Base-by-base conservation (phyloP, 2,329 filamentous ascomycete species). In the Diaporthe citrichinensis region DNA sequence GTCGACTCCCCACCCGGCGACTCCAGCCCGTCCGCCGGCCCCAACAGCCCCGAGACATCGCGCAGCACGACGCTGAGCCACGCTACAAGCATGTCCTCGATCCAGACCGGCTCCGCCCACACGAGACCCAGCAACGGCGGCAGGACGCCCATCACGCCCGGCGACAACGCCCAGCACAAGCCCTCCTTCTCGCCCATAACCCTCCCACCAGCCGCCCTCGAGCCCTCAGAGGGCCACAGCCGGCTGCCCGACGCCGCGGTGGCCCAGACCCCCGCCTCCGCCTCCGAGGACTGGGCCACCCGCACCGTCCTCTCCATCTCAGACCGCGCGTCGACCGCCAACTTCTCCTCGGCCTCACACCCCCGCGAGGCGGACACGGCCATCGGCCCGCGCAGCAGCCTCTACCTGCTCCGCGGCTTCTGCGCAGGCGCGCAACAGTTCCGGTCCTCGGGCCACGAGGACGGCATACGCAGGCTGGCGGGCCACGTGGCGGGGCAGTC, bases 381-480 rank as follows among this genome's bases (percentile, higher is more conserved):
- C 53, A 84, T 87, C 36, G 82, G 84, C 0, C 76, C 82, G 0
- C 80, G 81, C 23, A 86, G 84, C 77, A 84, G 82, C 3, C 82
- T 85, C 46, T 79, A 82, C 59, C 79, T 79, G 39, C 76, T 84
- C 25, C 82, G 81, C 14, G 84, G 85, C 0, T 83, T 87, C 65
- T 87, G 86, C 77, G 75, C 81, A 9, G 85, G 85, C 1, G 84
- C 85, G 9, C 80, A 81, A n/a, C 79, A 78, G 4, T 86, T 85
- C 77, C 79, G 81, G 20, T 74, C 80, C 7, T 83, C 81, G 9
- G 83, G 83, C 0, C 82, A 84, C 59, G 82, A 82, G 78, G 80
- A 79, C 39, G 85, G 85, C 41, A 83, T 86, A 57, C 82, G 82
- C 68, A 78, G 82, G 75, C 79, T 78, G 2, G 77, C 77, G 6